Conservation (phyloP, 257 asterid genomes). For the Capsicum baccatum region DNA sequence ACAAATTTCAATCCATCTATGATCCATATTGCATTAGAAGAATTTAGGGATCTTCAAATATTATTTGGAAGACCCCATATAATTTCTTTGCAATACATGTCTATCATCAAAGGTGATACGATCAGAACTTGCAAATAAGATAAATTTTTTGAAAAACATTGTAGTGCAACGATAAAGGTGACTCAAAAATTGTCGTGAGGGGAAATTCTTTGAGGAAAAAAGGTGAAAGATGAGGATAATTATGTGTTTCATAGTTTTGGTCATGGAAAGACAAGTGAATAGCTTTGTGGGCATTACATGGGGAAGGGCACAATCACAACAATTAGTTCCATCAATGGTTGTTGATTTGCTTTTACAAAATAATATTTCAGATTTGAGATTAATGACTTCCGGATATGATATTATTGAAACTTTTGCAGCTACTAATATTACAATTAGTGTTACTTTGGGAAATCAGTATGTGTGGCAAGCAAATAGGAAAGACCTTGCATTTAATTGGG, state of each 20-base stretch:
- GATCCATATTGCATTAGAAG: neutral
- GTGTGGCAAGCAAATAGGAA: neutral
- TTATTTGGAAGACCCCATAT: neutral
- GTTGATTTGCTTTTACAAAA: constrained; percentile 46
- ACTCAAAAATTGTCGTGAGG: neutral
- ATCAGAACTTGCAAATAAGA: neutral
- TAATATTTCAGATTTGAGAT: constrained; percentile 29
- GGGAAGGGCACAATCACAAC: constrained; percentile 43
- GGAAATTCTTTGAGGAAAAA: neutral
- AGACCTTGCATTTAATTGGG: neutral
- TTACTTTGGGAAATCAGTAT: neutral
- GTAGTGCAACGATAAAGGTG: neutral
- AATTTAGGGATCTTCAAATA: constrained; percentile 22
- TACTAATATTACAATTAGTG: constrained; percentile 16
- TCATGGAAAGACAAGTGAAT: neutral
- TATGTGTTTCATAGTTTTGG: neutral
- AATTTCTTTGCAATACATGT: neutral
- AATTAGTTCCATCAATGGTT: constrained; percentile 50
- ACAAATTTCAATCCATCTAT: neutral
- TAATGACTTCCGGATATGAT: constrained; percentile 31
- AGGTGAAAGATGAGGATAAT: neutral
- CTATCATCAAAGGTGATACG: neutral
- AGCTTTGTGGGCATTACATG: constrained; percentile 42
- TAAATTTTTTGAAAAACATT: neutral
- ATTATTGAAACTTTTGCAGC: constrained; percentile 35